Base-by-base conservation (phyloP, 306 rosid genomes). In the Vigna angularis region DNA sequence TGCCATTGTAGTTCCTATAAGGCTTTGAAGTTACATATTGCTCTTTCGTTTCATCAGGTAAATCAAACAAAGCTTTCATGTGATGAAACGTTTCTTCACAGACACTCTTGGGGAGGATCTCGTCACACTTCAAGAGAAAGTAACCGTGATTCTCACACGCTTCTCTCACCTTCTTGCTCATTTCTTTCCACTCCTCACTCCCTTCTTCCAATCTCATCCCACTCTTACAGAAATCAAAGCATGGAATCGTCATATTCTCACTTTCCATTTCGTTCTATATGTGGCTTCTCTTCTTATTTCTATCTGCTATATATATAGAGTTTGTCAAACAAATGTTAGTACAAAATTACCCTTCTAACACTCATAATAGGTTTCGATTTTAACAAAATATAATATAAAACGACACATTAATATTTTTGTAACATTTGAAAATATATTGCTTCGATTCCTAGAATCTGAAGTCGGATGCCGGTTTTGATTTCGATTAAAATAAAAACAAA, bases 1-100 rank as follows among this genome's bases (percentile, higher is more conserved):
- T 84, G 7, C 79, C 79, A 16, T n/a, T 20, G 72, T 84, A 90
- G 77, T 89, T 75, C 6, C 82, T 59, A 55, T 69, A 88, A 18
- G 88, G 75, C 78, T 61, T 86, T 12, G 79, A 8, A 63, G 80
- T 72, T 0, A 3, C 42, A 75, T 83, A 73, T 70, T 76, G 81
- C 30, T 20, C 28, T 79, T 90, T 90, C 9, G 85, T 84, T 65
- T 86, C 87, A 38, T 78, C 83, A 2, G 94, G 92, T 0, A 90
- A 70, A 73, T 83, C 90, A 69, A 90, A 90, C 71, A 90, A 34
- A 8, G 47, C 12, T 78, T 77, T 77, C 81, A 85, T 59, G 15
- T 15, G 65, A 12, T 2, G 11, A 42, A 88, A 74, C 73, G 82
- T 55, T 5, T 58, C 47, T 26, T 85, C 82, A 50, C 45, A 78